Conservation (phyloP, 2,329 filamentous ascomycete species). For the Parasarocladium wereldwijsianum region DNA sequence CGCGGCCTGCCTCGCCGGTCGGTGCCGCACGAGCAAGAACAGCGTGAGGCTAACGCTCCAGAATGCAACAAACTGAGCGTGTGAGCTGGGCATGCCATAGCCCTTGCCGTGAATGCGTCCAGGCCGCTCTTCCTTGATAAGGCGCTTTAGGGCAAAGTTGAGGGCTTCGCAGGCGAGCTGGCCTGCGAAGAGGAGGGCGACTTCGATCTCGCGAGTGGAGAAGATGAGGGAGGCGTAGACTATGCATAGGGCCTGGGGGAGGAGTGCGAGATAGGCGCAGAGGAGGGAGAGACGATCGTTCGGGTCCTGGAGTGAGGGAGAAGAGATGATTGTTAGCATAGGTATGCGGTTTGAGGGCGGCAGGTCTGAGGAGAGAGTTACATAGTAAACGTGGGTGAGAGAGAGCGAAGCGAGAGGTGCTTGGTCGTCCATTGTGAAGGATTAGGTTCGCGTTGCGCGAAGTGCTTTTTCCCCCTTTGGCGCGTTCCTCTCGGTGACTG, state of each 20-base stretch:
- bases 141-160: slow-evolving; percentile 78
- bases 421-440: slow-evolving; percentile 12
- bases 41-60: slow-evolving; percentile 74
- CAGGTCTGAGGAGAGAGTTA: slow-evolving; percentile 36
- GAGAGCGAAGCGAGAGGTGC: slow-evolving; percentile 75
- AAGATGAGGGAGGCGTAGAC: slow-evolving; percentile 83
- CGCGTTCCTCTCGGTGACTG: too few relatives aligned
- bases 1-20: slow-evolving; percentile 27
- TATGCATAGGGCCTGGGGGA: slow-evolving; percentile 82
- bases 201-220: slow-evolving; percentile 81
- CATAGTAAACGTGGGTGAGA: slow-evolving; percentile 92
- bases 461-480: background rate
- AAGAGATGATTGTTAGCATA: slow-evolving; percentile 1
- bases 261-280: slow-evolving; percentile 85
- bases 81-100: slow-evolving; percentile 92
- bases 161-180: slow-evolving; percentile 84
- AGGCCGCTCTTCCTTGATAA: slow-evolving; percentile 86
- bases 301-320: slow-evolving; percentile 53
- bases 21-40: slow-evolving; percentile 73
- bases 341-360: background rate
- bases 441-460: too few relatives aligned
- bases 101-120: slow-evolving; percentile 76
- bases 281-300: slow-evolving; percentile 69
- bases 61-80: slow-evolving; percentile 88
- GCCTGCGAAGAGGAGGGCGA: slow-evolving; percentile 78